phyloP scores from a whole-genome alignment of 108 stramenopile species.

The Bacterosira constricta region DNA sequence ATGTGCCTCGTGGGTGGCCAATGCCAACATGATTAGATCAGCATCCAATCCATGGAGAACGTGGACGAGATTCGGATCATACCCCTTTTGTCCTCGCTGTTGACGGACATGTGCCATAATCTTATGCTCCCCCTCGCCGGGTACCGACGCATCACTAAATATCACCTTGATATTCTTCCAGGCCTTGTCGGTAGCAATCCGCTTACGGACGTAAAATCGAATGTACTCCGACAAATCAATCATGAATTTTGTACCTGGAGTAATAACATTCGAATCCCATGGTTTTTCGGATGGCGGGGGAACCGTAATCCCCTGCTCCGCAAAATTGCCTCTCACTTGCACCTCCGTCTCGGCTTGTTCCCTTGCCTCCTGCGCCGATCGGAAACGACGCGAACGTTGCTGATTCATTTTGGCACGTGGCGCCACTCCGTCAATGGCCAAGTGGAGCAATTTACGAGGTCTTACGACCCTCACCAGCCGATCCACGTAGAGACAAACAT shows the following conservation, averaged over 20 bases:
- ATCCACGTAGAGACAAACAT: conserved; percentile 92
- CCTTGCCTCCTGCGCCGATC: conserved; percentile 94
- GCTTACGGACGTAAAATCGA: conserved; percentile 89
- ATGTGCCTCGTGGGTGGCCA: conserved; percentile 98
- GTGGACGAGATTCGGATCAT: conserved; percentile 95
- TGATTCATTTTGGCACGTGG: conserved; percentile 99
- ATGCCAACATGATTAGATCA: conserved; percentile 98
- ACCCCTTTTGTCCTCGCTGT: conserved; percentile 92
- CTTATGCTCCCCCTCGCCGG: conserved; percentile 99
- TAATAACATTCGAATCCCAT: conserved; percentile 99
- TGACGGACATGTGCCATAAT: conserved; percentile 94
- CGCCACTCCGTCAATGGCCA: conserved; percentile 97
- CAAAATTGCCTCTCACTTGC: conserved; percentile 77
- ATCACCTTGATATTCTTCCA: conserved; percentile 92
- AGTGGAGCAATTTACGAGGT: conserved; percentile 87
- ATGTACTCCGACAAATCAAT: conserved; percentile 83
- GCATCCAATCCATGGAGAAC: conserved; percentile 98
- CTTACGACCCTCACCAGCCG: conserved; percentile 82
- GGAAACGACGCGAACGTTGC: conserved; percentile 93
- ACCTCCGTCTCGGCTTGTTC: conserved; percentile 88
- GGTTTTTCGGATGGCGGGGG: conserved; percentile 74
- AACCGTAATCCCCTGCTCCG: conserved; percentile 65
- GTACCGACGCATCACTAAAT: conserved; percentile 95
- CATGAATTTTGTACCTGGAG: conserved; percentile 99
- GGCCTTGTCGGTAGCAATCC: conserved; percentile 89